phyloP scores from a whole-genome alignment of 75 land plant genomes.

The Isoetes taiwanensis region DNA sequence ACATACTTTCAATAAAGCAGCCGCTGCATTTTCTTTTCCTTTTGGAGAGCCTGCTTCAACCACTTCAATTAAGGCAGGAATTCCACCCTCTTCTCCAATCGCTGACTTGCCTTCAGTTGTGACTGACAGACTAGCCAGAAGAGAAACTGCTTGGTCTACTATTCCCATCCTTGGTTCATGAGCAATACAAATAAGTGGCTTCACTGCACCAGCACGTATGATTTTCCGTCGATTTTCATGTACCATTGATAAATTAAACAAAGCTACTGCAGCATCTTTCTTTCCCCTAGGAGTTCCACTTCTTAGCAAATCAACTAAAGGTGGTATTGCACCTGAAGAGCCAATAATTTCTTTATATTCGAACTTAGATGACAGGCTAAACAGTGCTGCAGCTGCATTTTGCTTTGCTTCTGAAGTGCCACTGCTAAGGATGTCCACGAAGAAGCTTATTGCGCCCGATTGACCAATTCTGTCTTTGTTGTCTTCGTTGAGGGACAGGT shows the following conservation, averaged over 20 bases:
- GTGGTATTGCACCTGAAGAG: conserved; percentile 57
- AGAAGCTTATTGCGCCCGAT: conserved; percentile 47
- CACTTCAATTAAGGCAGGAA: conserved; percentile 51
- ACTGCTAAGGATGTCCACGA: conserved; percentile 49
- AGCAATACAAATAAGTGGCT: conserved; percentile 43
- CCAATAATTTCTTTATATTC: conserved; percentile 41
- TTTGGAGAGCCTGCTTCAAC: conserved; percentile 45
- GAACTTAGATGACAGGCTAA: conserved; percentile 35
- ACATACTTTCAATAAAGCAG: conserved; percentile 44
- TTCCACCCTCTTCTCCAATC: conserved; percentile 62
- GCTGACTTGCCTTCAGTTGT: conserved; percentile 39
- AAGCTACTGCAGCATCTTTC: conserved; percentile 61
- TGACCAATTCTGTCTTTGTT: conserved; percentile 41
- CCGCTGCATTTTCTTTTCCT: conserved; percentile 56
- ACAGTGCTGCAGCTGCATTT: conserved; percentile 70
- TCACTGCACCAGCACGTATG: conserved; percentile 44
- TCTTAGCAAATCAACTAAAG: conserved; percentile 40
- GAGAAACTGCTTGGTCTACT: conserved; percentile 67
- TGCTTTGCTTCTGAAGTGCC: conserved; percentile 47
- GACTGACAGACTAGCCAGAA: conserved; percentile 48
- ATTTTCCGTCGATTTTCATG: conserved; percentile 50
- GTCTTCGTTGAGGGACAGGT: conserved; percentile 52
- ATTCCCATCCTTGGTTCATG: conserved; percentile 34
- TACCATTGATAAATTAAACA: conserved; percentile 32
- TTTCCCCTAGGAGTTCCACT: conserved; percentile 42